A percentile compares a stretch with the other conserved stretches of the same genome.
Evolutionary conservation across 2,329 filamentous ascomycete genomes (phyloP).

Genomic region (Fusarium proliferatum): DNA sequence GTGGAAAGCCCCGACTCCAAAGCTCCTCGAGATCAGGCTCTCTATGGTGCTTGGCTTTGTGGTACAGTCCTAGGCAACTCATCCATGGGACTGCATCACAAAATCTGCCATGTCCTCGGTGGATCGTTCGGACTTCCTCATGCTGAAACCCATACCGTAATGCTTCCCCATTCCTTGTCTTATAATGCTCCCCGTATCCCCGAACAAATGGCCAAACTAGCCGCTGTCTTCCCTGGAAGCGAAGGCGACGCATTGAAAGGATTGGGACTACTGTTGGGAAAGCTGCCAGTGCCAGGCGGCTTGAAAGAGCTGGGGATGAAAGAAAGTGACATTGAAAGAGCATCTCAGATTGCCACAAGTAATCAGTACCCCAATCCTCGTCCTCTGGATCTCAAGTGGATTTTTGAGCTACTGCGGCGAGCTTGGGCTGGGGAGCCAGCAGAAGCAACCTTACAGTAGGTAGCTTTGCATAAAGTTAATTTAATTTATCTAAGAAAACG

Average conservation of each 20-base stretch:
- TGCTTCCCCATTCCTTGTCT: neutral
- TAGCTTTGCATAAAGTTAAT: no score
- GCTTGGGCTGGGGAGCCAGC: neutral
- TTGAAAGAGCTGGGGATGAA: neutral
- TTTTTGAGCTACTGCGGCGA: neutral
- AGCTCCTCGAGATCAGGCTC: neutral
- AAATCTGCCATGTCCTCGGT: neutral
- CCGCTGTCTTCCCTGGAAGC: neutral
- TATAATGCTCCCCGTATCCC: neutral
- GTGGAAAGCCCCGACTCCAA: neutral
- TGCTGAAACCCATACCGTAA: neutral
- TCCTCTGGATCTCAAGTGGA: neutral
- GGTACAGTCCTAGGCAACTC: neutral
- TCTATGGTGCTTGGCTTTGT: neutral
- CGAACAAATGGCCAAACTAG: neutral
- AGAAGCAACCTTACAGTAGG: neutral
- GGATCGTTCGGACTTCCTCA: neutral
- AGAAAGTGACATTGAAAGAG: neutral
- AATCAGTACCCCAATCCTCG: neutral
- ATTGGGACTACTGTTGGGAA: accelerated
- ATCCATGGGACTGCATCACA: neutral
- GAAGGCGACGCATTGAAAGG: neutral
- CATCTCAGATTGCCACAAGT: neutral
- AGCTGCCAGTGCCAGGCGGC: neutral
- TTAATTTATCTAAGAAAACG: no score